Base-by-base conservation (phyloP, 352 stramenopile species). In the Phytophthora fragariaefolia region DNA sequence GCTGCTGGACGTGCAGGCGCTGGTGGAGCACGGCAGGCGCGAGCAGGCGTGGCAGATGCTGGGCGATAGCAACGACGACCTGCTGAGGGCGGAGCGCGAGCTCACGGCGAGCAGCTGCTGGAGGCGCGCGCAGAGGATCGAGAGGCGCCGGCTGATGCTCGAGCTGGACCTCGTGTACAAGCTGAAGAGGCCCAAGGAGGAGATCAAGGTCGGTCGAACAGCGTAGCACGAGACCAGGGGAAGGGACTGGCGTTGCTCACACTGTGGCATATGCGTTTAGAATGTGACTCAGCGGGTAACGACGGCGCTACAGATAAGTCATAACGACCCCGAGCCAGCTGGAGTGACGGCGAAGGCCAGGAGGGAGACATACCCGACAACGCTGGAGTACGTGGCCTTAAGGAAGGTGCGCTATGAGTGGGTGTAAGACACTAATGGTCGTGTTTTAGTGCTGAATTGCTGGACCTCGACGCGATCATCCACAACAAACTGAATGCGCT, bases 121-220 rank as follows among this genome's bases (percentile, higher is more conserved):
- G 49, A 55, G 58, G 47, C 82, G 82, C 38, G 13, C 52, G 0
- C 50, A 71, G 50, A 74, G 80, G 13, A 64, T 89, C 38, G 49
- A 65, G 20, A 53, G 72, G n/a, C 76, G 80, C 7, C 66, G 68
- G 3, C 22, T 68, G 32, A 20, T 89, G 40, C 57, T 87, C 24
- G 63, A 82, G 49, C 60, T 89, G 36, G 80, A 89, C 22, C 42
- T 83, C 1, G 51, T 55, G 22, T 76, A 59, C 51, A 78, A 67
- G 42, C 38, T 85, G 8, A 66, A 63, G 26, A 75, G 60, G 27
- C n/a, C 63, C 0, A 13, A 63, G 42, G 68, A 72, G 3, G 66
- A 70, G 12, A 59, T 71, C 15, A 23, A 45, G 59, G 59, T 66
- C 10, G 9, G 47, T 71, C 61, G 26, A 58, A 22, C 52, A 12